Evolutionary conservation across 208 protist genomes (phyloP).

Genomic region (Lotmaria passim): DNA sequence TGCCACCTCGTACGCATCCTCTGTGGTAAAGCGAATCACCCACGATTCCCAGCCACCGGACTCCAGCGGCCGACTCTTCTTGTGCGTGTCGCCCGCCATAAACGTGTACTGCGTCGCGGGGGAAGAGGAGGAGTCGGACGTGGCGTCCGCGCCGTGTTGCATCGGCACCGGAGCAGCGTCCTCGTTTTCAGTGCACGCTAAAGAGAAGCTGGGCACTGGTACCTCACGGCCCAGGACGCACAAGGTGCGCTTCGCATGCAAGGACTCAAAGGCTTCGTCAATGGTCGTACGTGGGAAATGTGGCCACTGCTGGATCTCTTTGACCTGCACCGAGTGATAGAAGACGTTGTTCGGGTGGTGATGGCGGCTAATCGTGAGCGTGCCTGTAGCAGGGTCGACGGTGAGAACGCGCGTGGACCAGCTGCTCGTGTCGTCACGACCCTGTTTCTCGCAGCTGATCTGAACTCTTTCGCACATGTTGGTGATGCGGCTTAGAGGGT

Average conservation of each 20-base stretch:
- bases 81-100: not conserved
- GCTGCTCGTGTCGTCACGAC: not conserved
- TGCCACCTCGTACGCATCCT: not conserved
- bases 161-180: not conserved
- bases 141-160: not conserved
- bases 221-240: not conserved
- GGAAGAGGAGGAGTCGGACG: not conserved
- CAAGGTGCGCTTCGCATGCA: not conserved
- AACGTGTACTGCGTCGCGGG: not conserved
- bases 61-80: not conserved
- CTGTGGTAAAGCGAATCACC: conserved; percentile 4
- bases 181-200: not conserved
- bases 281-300: not conserved
- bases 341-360: conserved; percentile 12
- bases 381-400: not conserved
- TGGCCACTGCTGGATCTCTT: conserved; percentile 8
- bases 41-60: not conserved
- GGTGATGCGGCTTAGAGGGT: no score
- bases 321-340: conserved; percentile 1
- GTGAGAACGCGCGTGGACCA: conserved; percentile 14
- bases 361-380: conserved; percentile 6
- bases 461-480: not conserved
- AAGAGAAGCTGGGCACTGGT: not conserved
- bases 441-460: conserved; percentile 3
- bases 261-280: not conserved